Conservation (phyloP, 2,329 filamentous ascomycete species). For the Tolypocladium ovalisporum region DNA sequence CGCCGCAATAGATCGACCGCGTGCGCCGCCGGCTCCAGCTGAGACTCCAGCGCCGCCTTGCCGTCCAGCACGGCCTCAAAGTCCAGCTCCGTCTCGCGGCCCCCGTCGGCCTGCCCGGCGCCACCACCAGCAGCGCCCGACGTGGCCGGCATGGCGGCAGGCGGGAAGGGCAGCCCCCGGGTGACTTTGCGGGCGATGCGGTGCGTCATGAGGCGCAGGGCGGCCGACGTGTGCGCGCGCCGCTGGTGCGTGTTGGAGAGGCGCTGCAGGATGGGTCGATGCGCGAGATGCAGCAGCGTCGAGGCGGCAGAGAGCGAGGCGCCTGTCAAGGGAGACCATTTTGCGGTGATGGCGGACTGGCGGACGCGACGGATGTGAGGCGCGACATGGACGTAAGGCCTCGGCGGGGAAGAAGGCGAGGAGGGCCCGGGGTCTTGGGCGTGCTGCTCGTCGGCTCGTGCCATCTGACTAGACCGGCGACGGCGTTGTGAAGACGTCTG, state of each 20-base stretch:
- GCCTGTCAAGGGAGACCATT: conserved; percentile 50
- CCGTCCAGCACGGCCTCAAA: conserved; percentile 54
- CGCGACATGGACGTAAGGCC: conserved; percentile 38
- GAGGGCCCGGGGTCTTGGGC: conserved; percentile 5
- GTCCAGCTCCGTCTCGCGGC: conserved; percentile 49
- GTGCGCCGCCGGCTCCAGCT: conserved; percentile 52
- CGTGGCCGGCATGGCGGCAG: conserved; percentile 22
- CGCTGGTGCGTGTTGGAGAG: conserved; percentile 36
- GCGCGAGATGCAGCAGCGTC: conserved; percentile 44
- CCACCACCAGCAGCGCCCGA: conserved; percentile 6
- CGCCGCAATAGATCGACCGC: conserved; percentile 47
- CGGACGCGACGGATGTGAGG: conserved; percentile 42
- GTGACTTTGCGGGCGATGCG: conserved; percentile 47
- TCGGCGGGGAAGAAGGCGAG: conserved; percentile 16
- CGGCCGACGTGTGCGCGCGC: conserved; percentile 41
- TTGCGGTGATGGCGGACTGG: conserved; percentile 54
- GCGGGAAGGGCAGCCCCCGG: conserved; percentile 56
- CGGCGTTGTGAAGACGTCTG: background rate
- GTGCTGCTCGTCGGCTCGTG: conserved; percentile 6
- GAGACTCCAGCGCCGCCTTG: conserved; percentile 42
- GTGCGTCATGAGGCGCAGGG: conserved; percentile 42
- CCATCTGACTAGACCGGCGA: background rate
- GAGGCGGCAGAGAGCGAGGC: conserved; percentile 45
- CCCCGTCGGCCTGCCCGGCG: conserved; percentile 20
- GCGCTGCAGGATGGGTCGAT: conserved; percentile 50